A percentile compares a stretch with the other conserved stretches of the same genome.
phyloP scores from a whole-genome alignment of 352 stramenopile species.

The Phytopythium kandeliae region DNA sequence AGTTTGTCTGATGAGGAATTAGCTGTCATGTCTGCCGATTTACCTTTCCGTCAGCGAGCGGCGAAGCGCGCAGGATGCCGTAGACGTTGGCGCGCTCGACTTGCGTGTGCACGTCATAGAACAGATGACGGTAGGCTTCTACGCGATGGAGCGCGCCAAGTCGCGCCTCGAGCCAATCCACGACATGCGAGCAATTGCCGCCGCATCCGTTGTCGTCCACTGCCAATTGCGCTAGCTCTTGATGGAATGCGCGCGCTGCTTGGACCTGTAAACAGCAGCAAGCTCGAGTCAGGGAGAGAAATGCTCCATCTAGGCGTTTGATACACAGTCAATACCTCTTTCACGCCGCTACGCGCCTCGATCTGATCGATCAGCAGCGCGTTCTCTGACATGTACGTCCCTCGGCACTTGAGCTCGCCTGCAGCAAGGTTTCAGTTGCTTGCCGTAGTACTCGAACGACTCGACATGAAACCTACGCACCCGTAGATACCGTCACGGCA shows the following conservation, averaged over 20 bases:
- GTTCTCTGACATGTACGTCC: constrained; percentile 89
- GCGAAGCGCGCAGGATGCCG: constrained; percentile 68
- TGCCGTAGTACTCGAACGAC: not conserved
- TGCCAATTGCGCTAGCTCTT: constrained; percentile 25
- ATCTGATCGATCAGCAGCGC: constrained; percentile 78
- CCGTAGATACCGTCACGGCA: constrained; percentile 68
- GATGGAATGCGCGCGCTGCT: constrained; percentile 24
- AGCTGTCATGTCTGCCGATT: not conserved
- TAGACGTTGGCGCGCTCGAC: constrained; percentile 60
- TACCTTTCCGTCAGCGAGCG: constrained; percentile 70
- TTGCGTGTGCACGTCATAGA: constrained; percentile 12
- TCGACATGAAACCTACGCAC: constrained; percentile 10
- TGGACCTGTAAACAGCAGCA: constrained; percentile 1
- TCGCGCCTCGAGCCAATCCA: constrained; percentile 59
- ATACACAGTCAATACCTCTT: constrained; percentile 14
- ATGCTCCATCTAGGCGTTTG: not conserved
- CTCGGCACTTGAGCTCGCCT: constrained; percentile 75
- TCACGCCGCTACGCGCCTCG: constrained; percentile 32
- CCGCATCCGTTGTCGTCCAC: constrained; percentile 20
- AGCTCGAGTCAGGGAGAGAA: not conserved
- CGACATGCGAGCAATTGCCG: constrained; percentile 34
- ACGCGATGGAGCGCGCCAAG: constrained; percentile 50
- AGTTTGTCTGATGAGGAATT: too few species aligned
- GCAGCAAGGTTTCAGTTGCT: not conserved
- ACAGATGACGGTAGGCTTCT: constrained; percentile 51